Base-by-base conservation (phyloP, 805 yeast species). In the Barnettozyma vustinii region DNA sequence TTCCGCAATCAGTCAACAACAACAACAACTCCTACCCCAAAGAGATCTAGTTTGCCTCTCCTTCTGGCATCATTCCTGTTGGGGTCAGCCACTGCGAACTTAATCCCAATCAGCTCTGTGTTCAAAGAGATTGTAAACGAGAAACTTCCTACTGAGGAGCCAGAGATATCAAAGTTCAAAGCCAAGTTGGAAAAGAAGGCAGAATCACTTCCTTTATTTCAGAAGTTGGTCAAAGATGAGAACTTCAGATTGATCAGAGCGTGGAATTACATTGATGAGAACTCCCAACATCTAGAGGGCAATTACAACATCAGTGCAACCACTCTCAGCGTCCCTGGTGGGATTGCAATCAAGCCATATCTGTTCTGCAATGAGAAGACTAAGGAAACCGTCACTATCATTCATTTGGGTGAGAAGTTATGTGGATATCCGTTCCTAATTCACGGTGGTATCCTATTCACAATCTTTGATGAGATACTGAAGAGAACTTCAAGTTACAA, bases 361-460 rank as follows among this genome's bases (percentile, higher is more conserved):
- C 73, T 86, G 13, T 87, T 84, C 57, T 78, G 77, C 54, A 79
- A 84, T 51, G 69, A 74, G 2, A 64, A 69, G 13, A 75, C 78
- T 0, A 73, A 75, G 46, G 85, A 86, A 55, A 75, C 84, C 0
- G 73, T 86, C 1, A 76, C 88, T 0, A 74, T 89, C 6, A 72
- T 87, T 23, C 95, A 88, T 61, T 73, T 85, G 46, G 97, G 97
- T 0, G 80, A 83, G 60, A 77, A 76, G 52, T 65, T 90, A 19
- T 82, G 92, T 40, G 97, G 97, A 1, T 90, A 84, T 62, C 97
- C 97, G 2, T 83, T 87, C 57, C 67, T 91, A 18, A 76, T 88
- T 3, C 97, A 90, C 62, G 97, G 97, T 4, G 97, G 97, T 0
- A 78, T 91, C 26, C 63, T 90, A 27, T 95, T 91, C 9, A 83